phyloP scores from a whole-genome alignment of 306 rosid species.

The Dryas octopetala region DNA sequence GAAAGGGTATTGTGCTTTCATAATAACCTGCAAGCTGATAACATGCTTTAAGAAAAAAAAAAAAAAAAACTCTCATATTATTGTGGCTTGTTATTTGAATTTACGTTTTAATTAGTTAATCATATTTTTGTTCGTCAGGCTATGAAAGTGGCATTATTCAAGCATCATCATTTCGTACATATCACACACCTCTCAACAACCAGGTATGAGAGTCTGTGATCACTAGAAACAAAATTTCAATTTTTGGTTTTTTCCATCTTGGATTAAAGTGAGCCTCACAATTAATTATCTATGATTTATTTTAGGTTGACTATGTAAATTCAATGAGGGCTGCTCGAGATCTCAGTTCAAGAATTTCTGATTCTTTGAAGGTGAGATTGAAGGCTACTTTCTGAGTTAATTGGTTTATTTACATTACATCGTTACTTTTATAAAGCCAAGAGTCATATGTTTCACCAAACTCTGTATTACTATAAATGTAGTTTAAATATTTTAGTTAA shows the following conservation, averaged over 20 bases:
- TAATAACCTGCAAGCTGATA: constrained; percentile 12
- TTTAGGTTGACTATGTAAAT: constrained; percentile 78
- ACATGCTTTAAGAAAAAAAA: not conserved
- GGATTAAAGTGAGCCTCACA: constrained; percentile 23
- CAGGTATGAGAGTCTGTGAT: constrained; percentile 51
- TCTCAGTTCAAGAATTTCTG: constrained; percentile 82
- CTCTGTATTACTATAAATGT: not conserved
- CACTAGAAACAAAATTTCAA: constrained; percentile 7
- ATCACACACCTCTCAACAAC: constrained; percentile 93
- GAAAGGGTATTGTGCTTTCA: constrained; percentile 21
- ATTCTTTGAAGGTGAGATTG: constrained; percentile 74
- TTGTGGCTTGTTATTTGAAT: constrained; percentile 1
- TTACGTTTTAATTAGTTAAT: not conserved
- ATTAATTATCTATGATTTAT: constrained; percentile 12
- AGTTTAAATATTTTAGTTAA: not conserved
- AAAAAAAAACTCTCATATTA: not conserved
- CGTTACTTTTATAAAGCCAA: not conserved
- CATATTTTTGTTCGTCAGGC: constrained; percentile 36
- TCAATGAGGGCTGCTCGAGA: constrained; percentile 97
- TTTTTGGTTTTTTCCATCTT: constrained; percentile 12
- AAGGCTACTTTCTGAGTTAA: constrained; percentile 2
- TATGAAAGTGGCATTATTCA: constrained; percentile 72
- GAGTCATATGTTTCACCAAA: not conserved
- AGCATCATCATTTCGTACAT: constrained; percentile 95
- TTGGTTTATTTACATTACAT: not conserved